These are phyloP conservation scores for Marasmius sp. DNA, from an alignment of 1,284 basidiomycete genomes.

Conservation along the genomic window DNA sequence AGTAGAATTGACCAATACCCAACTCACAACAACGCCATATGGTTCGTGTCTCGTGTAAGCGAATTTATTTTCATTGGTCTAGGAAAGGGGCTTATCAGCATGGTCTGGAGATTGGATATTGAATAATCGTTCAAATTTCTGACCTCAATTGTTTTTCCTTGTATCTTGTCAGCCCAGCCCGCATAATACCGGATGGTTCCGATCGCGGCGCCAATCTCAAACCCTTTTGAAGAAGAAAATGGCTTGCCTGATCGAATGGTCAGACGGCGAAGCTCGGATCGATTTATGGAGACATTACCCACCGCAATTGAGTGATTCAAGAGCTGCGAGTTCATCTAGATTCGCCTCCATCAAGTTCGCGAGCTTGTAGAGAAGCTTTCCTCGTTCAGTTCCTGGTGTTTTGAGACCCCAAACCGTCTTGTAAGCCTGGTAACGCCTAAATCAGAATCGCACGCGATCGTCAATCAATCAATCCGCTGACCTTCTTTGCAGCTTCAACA, in stretches of 20 bases:
- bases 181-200: slow-evolving; percentile 56
- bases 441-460: too few species aligned
- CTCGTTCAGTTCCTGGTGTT: slow-evolving; percentile 52
- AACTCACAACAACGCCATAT: slow-evolving; percentile 22
- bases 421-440: slow-evolving; percentile 42
- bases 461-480: slow-evolving; percentile 17
- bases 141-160: slow-evolving; percentile 65
- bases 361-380: slow-evolving; percentile 55
- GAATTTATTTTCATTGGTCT: slow-evolving; percentile 20
- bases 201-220: slow-evolving; percentile 62
- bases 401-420: slow-evolving; percentile 58
- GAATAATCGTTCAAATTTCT: not conserved
- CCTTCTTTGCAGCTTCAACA: slow-evolving; percentile 48
- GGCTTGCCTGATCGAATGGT: not conserved
- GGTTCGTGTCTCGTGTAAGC: slow-evolving; percentile 25
- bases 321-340: slow-evolving; percentile 58
- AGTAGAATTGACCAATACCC: not conserved
- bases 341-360: slow-evolving; percentile 66
- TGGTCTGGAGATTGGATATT: not conserved
- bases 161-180: slow-evolving; percentile 72
- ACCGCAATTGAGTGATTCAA: slow-evolving; percentile 63
- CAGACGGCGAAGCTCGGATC: slow-evolving; percentile 54
- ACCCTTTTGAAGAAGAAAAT: slow-evolving; percentile 48
- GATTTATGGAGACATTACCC: slow-evolving; percentile 16
- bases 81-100: not conserved